phyloP scores from a whole-genome alignment of 2,329 filamentous ascomycete species.

The Fusarium clavum region DNA sequence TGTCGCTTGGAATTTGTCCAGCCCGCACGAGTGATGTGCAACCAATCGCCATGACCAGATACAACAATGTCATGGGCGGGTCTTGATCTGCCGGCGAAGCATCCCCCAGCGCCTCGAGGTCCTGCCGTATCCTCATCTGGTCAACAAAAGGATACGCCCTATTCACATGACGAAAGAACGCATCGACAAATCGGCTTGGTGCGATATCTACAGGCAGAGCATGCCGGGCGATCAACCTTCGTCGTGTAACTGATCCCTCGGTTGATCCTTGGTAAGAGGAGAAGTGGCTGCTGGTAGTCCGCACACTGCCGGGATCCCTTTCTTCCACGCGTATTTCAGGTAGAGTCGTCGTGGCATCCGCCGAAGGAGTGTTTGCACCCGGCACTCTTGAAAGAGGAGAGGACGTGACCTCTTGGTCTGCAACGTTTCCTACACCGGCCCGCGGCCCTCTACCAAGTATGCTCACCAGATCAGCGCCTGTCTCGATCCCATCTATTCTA shows the following conservation, averaged over 20 bases:
- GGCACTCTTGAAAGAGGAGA: constrained; percentile 25
- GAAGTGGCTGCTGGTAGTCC: constrained; percentile 36
- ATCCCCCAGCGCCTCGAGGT: constrained; percentile 50
- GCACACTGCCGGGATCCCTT: constrained; percentile 37
- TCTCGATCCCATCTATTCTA: constrained; percentile 53
- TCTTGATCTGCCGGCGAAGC: constrained; percentile 45
- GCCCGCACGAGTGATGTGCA: constrained; percentile 58
- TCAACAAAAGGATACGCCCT: constrained; percentile 60
- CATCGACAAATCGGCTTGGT: constrained; percentile 54
- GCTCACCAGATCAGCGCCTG: constrained; percentile 48
- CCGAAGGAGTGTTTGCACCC: constrained; percentile 32
- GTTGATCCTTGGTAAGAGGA: constrained; percentile 41
- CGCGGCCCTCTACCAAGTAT: constrained; percentile 18
- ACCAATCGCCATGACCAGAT: constrained; percentile 60
- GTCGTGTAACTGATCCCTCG: constrained; percentile 32
- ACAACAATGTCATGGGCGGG: constrained; percentile 51
- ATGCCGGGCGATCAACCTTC: constrained; percentile 33
- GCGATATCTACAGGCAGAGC: constrained; percentile 41
- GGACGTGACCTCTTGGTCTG: constrained; percentile 16
- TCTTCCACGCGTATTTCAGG: constrained; percentile 27
- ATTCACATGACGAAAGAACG: constrained; percentile 60
- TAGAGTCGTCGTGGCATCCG: constrained; percentile 19
- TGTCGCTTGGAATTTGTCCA: constrained; percentile 53
- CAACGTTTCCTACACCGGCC: background rate
- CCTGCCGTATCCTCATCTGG: constrained; percentile 49